Evolutionary conservation across 2,329 filamentous ascomycete genomes (phyloP).

Genomic region (Xylariaceae sp.): DNA sequence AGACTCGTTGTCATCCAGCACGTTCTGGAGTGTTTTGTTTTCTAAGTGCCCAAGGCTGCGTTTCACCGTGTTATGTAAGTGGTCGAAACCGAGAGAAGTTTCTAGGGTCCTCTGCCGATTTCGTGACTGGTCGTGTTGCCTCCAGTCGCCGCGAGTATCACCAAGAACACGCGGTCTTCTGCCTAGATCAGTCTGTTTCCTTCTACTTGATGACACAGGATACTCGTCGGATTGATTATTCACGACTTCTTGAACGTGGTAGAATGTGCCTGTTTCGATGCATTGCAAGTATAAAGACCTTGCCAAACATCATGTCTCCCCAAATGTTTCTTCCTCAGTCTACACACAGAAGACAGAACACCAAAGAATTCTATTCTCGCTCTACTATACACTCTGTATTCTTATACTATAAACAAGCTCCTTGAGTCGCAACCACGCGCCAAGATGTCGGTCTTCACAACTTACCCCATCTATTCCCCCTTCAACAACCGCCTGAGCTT

Average conservation of each 20-base stretch:
- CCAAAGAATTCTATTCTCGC: constrained; percentile 3
- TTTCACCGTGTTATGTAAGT: background rate
- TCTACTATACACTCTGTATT: constrained; percentile 12
- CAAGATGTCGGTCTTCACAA: constrained; percentile 58
- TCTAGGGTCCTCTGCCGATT: constrained; percentile 23
- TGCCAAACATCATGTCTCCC: too few relatives aligned
- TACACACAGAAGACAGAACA: constrained; percentile 29
- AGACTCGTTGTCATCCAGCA: background rate
- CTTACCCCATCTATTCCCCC: constrained; percentile 45
- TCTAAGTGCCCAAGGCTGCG: background rate
- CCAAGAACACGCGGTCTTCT: constrained; percentile 9
- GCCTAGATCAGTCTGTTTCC: constrained; percentile 19
- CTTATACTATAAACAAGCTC: constrained; percentile 6
- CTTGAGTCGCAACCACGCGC: constrained; percentile 14
- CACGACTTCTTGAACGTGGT: constrained; percentile 26
- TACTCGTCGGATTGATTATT: constrained; percentile 17
- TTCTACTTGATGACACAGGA: constrained; percentile 24
- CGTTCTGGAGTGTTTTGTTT: too few relatives aligned
- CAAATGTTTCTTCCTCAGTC: constrained; percentile 23
- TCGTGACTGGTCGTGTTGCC: constrained; percentile 18
- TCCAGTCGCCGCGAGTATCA: constrained; percentile 11
- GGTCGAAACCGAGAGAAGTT: constrained; percentile 28
- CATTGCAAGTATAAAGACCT: too few relatives aligned
- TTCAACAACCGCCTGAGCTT: constrained; percentile 43
- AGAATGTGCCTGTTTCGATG: constrained; percentile 16